Conservation (phyloP, 2,329 filamentous ascomycete genomes). For the Myriosclerotinia curreyana region DNA sequence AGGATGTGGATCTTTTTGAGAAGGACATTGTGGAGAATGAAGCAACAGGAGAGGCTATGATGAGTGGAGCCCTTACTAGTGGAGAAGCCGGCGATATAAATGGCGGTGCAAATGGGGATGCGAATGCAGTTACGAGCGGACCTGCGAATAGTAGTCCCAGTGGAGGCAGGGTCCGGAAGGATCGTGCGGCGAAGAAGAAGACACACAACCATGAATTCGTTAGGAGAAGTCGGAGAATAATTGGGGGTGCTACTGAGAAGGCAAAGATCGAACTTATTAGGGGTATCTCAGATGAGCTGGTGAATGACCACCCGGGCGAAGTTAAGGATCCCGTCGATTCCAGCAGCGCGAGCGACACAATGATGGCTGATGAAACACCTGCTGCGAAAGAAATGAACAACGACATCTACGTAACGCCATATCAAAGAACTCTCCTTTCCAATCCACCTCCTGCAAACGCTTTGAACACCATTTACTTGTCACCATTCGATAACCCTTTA, state of each 20-base stretch:
- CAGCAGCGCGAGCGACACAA: not conserved
- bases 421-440: not conserved
- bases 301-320: not conserved
- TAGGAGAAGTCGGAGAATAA: not conserved
- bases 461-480: not conserved
- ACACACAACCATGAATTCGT: not conserved
- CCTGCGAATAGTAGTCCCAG: not conserved
- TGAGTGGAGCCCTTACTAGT: not conserved
- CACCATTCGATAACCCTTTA: too few species aligned
- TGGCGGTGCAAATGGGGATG: too few species aligned
- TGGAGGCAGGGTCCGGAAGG: too few species aligned
- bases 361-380: not conserved
- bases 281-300: not conserved
- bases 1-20: too few species aligned
- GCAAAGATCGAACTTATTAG: too few species aligned
- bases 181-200: not conserved
- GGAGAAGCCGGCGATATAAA: not conserved
- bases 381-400: not conserved
- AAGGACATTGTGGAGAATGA: not conserved
- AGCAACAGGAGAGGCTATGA: not conserved
- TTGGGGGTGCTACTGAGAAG: not conserved
- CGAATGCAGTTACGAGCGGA: too few species aligned
- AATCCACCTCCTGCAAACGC: not conserved
- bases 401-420: not conserved
- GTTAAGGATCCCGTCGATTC: not conserved